These are phyloP conservation scores for Prunus salicina DNA, from an alignment of 306 rosid genomes.

Conservation along the genomic window DNA sequence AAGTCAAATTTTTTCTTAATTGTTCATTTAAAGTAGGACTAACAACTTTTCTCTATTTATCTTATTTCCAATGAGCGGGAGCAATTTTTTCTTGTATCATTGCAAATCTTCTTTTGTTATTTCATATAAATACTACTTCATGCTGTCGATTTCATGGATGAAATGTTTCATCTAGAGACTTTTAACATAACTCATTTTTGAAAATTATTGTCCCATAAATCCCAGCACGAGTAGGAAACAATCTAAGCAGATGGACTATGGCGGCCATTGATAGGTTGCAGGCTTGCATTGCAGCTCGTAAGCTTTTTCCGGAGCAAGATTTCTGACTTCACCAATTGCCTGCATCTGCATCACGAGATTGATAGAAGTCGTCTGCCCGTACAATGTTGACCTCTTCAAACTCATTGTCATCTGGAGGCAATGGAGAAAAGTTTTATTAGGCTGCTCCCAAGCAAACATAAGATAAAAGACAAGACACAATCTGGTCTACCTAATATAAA, in stretches of 20 bases:
- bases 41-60: too few relatives aligned
- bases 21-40: not conserved
- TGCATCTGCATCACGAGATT: conserved; percentile 61
- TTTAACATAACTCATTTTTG: not conserved
- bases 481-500: not conserved
- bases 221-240: not conserved
- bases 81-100: not conserved
- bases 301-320: not conserved
- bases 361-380: conserved; percentile 67
- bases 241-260: not conserved
- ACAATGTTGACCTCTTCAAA: conserved; percentile 77
- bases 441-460: conserved; percentile 3
- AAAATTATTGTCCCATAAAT: conserved; percentile 6
- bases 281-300: conserved; percentile 1
- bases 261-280: not conserved
- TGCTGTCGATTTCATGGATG: not conserved
- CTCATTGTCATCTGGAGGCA: conserved; percentile 65
- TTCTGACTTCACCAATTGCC: conserved; percentile 50
- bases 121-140: not conserved
- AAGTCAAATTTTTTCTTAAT: too few relatives aligned
- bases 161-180: conserved; percentile 4
- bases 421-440: conserved; percentile 2
- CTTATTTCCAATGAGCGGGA: not conserved
- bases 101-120: not conserved
- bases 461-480: not conserved